Evolutionary conservation across 2,329 filamentous ascomycete genomes (phyloP), one percentile per base, ranked within the genome.

Genomic region (Sporothrix inflata): DNA sequence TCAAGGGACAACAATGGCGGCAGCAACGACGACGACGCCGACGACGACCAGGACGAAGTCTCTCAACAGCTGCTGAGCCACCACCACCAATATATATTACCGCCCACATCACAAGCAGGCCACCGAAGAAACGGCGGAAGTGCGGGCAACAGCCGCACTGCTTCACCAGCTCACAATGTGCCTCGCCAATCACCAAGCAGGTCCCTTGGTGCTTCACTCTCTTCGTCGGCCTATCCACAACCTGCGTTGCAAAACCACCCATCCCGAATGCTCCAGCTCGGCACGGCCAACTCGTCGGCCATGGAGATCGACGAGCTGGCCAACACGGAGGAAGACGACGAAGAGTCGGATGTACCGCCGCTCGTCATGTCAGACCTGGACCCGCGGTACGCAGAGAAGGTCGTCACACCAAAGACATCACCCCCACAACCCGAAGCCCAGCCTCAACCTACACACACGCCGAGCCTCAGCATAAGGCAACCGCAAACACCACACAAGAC

Each of bases 331-430:
- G 55, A 70, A 4, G 66, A 70, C 5, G 70, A 68, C 16, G 65
- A 49, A 16, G 38, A 51, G 49, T 34, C 19, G 16, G 42, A 69
- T 6, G n/a, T 40, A 8, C 12, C 60, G 19, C 74, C 74, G 21
- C 71, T 72, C 3, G 42, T 75, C 12, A 30, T 70, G 40, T 74
- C 74, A 0, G 74, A 75, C 42, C 71, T 75, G 0, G 71, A 72
- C 16, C 71, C 73, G 1, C 47, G 68, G 3, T 67, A 61, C 27
- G 21, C 38, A 24, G 40, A 57, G 47, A 66, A 66, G 42, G 34
- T 12, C 21, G 6, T 30, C 1, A 42, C 66, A 30, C 47, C 67
- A 1, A 45, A 42, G 38, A 24, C 27, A 19, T 34, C 67, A 60
- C 51, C 66, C 19, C 21, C 49, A 51, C 49, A 19, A 16, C n/a